Evolutionary conservation across 2,329 filamentous ascomycete genomes (phyloP), one percentile per base, ranked within the genome.

Genomic region (Periconia sp.): DNA sequence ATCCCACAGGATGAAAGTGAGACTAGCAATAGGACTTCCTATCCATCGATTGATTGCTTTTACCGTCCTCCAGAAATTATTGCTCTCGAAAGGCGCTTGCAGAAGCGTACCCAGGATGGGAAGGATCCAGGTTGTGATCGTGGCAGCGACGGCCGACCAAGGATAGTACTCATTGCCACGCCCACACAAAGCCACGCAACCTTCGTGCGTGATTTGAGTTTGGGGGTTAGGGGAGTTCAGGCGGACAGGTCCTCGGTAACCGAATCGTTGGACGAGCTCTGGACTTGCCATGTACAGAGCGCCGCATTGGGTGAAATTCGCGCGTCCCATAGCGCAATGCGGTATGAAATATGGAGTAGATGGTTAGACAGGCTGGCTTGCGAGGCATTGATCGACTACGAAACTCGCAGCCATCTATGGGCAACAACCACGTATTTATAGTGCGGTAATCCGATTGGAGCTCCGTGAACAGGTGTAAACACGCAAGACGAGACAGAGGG

Each of bases 41-140:
- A 70, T 55, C 70, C 69, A 74, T 45, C 68, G 56, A 8, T 61
- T 58, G 18, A 70, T 63, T 1, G 70, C 69, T 30, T 70, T 61
- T 13, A 72, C n/a, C 15, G 73, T 74, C 33, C 61, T 50, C 60
- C 59, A 66, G 43, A 69, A 68, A 0, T 64, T 65, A 47, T 75
- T 74, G 46, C 70, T 74, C 20, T 72, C 66, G 50, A 72, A 74
- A 1, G 73, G 73, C 11, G 71, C 73, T 50, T 74, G 73, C 8
- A 74, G 54, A 18, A 75, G 47, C 5, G 68, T 65, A 14, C 70
- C 70, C 9, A 74, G 57, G 14, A 74, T 59, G 2, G 71, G 72
- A 13, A 74, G 49, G 3, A 74, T 63, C 72, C 71, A 75, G 17
- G 72, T 74, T 6, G 68, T 73, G 20, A 73, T 68, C 1, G 71